phyloP scores from a whole-genome alignment of 116 monocot genomes.

The Phalaenopsis hybrid region DNA sequence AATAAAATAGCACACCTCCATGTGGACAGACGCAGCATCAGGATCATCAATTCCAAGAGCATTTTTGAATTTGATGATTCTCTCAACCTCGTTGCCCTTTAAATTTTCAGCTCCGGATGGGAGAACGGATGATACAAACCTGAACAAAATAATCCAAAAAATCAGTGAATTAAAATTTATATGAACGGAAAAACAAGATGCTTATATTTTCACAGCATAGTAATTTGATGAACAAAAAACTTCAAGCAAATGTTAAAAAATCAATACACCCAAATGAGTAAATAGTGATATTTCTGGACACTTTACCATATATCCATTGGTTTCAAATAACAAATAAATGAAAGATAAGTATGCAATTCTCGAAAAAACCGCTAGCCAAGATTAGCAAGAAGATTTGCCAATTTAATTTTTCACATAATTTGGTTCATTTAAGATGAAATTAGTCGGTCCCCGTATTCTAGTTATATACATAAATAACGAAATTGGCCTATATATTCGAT shows the following conservation, averaged over 20 bases:
- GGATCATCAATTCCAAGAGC: slow-evolving; percentile 91
- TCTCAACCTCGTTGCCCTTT: slow-evolving; percentile 83
- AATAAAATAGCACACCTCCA: slow-evolving; percentile 56
- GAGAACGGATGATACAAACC: slow-evolving; percentile 71
- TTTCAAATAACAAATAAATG: neutral
- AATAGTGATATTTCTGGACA: neutral
- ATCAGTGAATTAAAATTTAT: neutral
- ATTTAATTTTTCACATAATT: neutral
- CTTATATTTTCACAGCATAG: neutral
- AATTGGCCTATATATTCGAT: neutral
- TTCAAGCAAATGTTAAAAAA: neutral
- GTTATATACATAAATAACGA: neutral
- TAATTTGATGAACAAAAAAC: neutral
- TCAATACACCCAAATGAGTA: neutral
- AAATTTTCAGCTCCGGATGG: slow-evolving; percentile 78
- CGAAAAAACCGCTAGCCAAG: neutral
- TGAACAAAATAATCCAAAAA: slow-evolving; percentile 10
- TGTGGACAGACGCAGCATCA: slow-evolving; percentile 87
- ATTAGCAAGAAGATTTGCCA: neutral
- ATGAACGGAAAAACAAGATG: neutral
- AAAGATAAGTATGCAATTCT: neutral
- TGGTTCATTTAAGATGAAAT: neutral
- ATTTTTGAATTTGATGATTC: slow-evolving; percentile 78
- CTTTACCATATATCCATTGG: neutral
- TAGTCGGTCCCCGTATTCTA: neutral